These are phyloP conservation scores for Penicillium goetzii DNA, from an alignment of 495 filamentous ascomycete genomes.

Conservation along the genomic window DNA sequence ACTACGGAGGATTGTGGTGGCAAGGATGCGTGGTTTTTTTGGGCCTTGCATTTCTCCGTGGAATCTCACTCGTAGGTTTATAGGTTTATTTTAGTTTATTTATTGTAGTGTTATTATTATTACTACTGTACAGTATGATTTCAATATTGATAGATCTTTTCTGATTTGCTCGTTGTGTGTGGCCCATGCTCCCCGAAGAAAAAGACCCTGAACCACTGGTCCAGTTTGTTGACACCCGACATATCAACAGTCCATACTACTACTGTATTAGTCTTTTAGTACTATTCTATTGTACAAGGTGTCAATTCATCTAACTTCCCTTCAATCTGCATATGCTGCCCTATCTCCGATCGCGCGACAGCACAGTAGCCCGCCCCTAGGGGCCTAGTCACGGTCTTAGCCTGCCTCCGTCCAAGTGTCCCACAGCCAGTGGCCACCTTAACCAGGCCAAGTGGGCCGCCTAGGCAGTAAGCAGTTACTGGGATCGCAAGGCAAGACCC, in stretches of 20 bases:
- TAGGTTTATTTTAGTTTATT: background rate
- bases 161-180: slow-evolving; percentile 4
- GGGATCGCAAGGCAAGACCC: background rate
- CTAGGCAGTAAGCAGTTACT: slow-evolving; percentile 11
- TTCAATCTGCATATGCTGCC: slow-evolving; percentile 7
- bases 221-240: background rate
- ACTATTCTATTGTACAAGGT: background rate
- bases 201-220: slow-evolving; percentile 2
- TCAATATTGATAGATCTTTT: background rate
- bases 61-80: background rate
- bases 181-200: slow-evolving; percentile 8
- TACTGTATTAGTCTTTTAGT: background rate
- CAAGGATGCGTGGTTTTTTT: slow-evolving; percentile 18
- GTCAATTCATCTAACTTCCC: background rate
- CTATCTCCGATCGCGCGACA: slow-evolving; percentile 17
- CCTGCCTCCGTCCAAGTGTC: slow-evolving; percentile 13
- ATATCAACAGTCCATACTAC: background rate
- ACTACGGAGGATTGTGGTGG: slow-evolving; percentile 17
- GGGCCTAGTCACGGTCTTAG: slow-evolving; percentile 10
- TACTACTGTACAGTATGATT: background rate
- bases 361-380: background rate
- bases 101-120: background rate
- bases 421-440: slow-evolving; percentile 22
- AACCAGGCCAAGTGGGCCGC: slow-evolving; percentile 15
- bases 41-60: slow-evolving; percentile 1